phyloP scores from a whole-genome alignment of 192 early-diverging fungal species.

The Gryganskiella cystojenkinii region DNA sequence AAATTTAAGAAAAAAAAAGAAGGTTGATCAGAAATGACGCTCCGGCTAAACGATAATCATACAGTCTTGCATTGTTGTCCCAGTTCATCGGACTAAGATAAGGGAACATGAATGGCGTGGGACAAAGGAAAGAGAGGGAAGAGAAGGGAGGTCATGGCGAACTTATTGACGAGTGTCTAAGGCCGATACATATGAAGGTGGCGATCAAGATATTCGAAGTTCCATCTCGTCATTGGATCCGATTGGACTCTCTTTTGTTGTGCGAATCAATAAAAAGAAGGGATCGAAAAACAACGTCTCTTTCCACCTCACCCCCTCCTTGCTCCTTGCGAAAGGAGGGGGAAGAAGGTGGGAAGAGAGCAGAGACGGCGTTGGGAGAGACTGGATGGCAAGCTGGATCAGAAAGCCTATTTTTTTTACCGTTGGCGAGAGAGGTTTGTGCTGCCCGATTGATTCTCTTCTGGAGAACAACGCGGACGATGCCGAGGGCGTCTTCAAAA shows the following conservation, averaged over 20 bases:
- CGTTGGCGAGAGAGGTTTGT: constrained; percentile 38
- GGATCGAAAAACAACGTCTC: not conserved
- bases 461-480: constrained; percentile 30
- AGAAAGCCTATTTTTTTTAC: constrained; percentile 10
- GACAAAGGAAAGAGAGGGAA: too few relatives aligned
- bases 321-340: not conserved
- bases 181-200: not conserved
- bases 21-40: not conserved
- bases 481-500: constrained; percentile 25
- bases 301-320: not conserved
- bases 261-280: not conserved
- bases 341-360: not conserved
- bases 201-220: not conserved
- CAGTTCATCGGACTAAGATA: not conserved
- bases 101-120: not conserved
- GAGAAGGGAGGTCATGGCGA: too few relatives aligned
- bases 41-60: not conserved
- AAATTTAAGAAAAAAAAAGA: not conserved
- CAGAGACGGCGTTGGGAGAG: not conserved
- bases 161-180: too few relatives aligned
- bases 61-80: not conserved
- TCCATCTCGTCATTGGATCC: not conserved
- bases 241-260: not conserved
- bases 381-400: not conserved
- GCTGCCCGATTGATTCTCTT: constrained; percentile 43